Evolutionary conservation across 345 rosid genomes (phyloP), one percentile per base, ranked within the genome.

Genomic region (Brassica rapa): DNA sequence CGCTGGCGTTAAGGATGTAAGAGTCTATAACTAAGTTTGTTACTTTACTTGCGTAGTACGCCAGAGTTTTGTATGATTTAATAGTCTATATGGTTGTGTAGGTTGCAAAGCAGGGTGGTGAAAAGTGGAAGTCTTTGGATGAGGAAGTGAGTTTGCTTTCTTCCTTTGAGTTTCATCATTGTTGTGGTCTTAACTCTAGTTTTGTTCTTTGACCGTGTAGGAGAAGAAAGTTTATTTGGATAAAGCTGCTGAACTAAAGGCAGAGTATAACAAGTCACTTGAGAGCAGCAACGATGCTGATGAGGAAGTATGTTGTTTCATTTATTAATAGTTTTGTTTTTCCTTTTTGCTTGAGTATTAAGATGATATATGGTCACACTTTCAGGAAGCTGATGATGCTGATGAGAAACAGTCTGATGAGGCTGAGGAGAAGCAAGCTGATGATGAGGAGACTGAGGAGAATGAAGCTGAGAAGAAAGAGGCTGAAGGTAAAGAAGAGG

Each of bases 61-160:
- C 6, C 15, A 43, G 43, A 7, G 15, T 8, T 71, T 73, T 63
- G 15, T 19, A 14, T 0, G 73, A 41, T 19, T 74, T n/a, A 30
- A 37, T 16, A 3, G 24, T 33, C 2, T 37, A 2, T 35, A 10
- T 51, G 14, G 63, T 78, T 35, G 6, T 74, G 10, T 74, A 94
- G 96, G 91, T 86, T 84, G 89, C 96, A 3, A 94, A 87, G 71
- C 87, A 85, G 27, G 96, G 89, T 57, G 98, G 96, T 76, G 96
- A 86, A 82, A 88, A 85, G 78, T 89, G 97, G 98, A 88, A 82
- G 78, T 87, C 90, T 21, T 62, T 94, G 91, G 75, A 87, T 1
- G 94, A 91, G 60, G 97, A 90, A 55, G 97, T 89, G 69, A 86
- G 97, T 82, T 66, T 0, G 5, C 2, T 57, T 37, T 23, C 6